These are phyloP conservation scores for Cryphonectria nitschkei DNA, from an alignment of 2,329 filamentous ascomycete genomes.

Conservation along the genomic window DNA sequence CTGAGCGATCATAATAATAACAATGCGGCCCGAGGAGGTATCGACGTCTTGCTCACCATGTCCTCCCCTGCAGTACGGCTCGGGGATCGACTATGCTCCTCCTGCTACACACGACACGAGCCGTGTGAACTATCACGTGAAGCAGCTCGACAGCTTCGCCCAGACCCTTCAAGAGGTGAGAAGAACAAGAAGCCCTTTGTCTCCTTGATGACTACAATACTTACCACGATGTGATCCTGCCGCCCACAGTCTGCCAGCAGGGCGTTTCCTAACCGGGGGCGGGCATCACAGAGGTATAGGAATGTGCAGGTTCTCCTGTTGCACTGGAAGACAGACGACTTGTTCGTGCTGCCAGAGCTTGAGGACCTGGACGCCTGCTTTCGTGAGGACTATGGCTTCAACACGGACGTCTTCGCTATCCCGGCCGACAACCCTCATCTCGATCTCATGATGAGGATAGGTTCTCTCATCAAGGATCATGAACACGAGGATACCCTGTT, in stretches of 20 bases:
- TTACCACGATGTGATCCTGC: constrained; percentile 25
- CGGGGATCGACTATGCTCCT: constrained; percentile 44
- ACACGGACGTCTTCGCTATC: constrained; percentile 61
- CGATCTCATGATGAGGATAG: constrained; percentile 60
- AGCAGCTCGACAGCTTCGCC: constrained; percentile 58
- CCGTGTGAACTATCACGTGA: constrained; percentile 61
- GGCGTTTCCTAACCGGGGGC: constrained; percentile 60
- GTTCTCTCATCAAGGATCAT: constrained; percentile 59
- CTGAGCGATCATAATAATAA: neutral
- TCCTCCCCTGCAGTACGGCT: constrained; percentile 49
- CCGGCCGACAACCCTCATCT: constrained; percentile 62
- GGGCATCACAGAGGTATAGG: constrained; percentile 56
- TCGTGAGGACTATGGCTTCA: constrained; percentile 58
- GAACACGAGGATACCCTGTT: constrained; percentile 60
- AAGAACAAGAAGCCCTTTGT: constrained; percentile 26
- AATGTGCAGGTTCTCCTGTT: constrained; percentile 59
- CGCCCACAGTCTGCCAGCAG: constrained; percentile 52
- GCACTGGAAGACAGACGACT: constrained; percentile 61
- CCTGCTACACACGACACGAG: constrained; percentile 60
- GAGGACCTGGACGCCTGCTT: constrained; percentile 60
- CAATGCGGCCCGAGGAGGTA: constrained; percentile 21
- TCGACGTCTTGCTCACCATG: constrained; percentile 33
- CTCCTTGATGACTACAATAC: neutral
- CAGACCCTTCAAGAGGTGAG: constrained; percentile 58
- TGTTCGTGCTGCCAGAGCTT: constrained; percentile 62